phyloP scores from a whole-genome alignment of 179 eudicot species.

The Patellifolia procumbens region DNA sequence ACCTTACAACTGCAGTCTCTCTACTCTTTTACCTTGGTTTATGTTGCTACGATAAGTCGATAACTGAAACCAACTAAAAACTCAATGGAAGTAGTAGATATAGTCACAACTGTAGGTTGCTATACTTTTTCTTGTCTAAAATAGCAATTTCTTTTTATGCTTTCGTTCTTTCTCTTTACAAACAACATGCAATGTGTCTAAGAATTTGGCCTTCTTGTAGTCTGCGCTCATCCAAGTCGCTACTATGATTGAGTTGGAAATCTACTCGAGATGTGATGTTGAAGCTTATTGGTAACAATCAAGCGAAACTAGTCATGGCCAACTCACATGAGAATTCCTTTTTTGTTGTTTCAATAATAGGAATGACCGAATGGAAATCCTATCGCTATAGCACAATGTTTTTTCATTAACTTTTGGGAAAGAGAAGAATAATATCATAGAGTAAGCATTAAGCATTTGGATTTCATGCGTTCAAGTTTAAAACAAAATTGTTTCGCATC shows the following conservation, averaged over 20 bases:
- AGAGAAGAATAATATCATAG: not conserved
- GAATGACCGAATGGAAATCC: not conserved
- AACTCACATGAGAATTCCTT: conserved; percentile 14
- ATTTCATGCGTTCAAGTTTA: not conserved
- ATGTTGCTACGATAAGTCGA: too few species aligned
- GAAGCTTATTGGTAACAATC: conserved; percentile 15
- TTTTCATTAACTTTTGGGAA: not conserved
- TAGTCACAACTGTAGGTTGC: too few species aligned
- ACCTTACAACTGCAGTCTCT: too few species aligned
- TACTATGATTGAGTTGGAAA: not conserved
- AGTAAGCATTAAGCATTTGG: not conserved
- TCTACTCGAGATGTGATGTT: conserved; percentile 6
- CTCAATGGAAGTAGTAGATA: too few species aligned
- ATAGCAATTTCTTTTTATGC: not conserved
- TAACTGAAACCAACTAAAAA: too few species aligned
- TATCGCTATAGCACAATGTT: conserved; percentile 10
- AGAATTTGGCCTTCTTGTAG: not conserved
- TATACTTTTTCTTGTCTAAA: not conserved
- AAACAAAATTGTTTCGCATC: not conserved
- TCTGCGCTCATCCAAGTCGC: not conserved
- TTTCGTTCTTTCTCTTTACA: not conserved
- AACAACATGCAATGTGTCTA: conserved; percentile 10
- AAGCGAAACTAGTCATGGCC: conserved; percentile 10
- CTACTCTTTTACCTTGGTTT: too few species aligned
- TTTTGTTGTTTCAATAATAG: not conserved